Evolutionary conservation across 495 filamentous ascomycete species (phyloP).

Genomic region (Daldinia grandis): DNA sequence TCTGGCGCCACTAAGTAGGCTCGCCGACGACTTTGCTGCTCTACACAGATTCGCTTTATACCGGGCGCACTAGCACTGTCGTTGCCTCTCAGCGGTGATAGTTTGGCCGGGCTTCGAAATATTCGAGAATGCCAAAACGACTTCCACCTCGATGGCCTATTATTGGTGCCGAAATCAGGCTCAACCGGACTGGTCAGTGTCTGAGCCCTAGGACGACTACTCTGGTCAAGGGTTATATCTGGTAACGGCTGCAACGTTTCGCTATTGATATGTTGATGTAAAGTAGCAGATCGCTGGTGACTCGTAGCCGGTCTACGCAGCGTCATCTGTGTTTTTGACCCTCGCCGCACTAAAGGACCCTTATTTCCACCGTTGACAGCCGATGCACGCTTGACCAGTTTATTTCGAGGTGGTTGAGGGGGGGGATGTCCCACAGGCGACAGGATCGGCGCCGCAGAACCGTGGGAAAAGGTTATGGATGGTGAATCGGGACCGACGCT

Average conservation of each 20-base stretch:
- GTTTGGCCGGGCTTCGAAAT: slow-evolving; percentile 22
- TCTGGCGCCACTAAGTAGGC: slow-evolving; percentile 40
- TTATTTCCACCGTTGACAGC: slow-evolving; percentile 63
- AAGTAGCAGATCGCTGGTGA: slow-evolving; percentile 80
- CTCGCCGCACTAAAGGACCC: slow-evolving; percentile 46
- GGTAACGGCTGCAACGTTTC: slow-evolving; percentile 38
- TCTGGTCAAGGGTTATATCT: slow-evolving; percentile 49
- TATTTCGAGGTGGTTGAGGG: slow-evolving; percentile 72
- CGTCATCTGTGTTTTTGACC: slow-evolving; percentile 63
- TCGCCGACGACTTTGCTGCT: slow-evolving; percentile 25
- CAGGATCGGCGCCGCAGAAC: slow-evolving; percentile 73
- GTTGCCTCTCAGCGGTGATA: slow-evolving; percentile 22
- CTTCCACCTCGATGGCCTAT: slow-evolving; percentile 49
- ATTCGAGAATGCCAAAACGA: slow-evolving; percentile 57
- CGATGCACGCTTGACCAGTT: slow-evolving; percentile 83
- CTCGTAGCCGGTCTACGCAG: slow-evolving; percentile 85
- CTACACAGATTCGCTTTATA: slow-evolving; percentile 37
- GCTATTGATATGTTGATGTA: slow-evolving; percentile 59
- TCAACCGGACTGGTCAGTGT: slow-evolving; percentile 30
- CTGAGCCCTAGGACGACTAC: slow-evolving; percentile 39
- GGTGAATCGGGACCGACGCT: slow-evolving; percentile 74
- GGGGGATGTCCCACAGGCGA: slow-evolving; percentile 49
- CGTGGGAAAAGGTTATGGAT: slow-evolving; percentile 74
- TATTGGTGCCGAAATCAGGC: slow-evolving; percentile 15
- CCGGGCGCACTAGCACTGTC: slow-evolving; percentile 23